Conservation (phyloP, 2,329 filamentous ascomycete species). For the Dichotomopilus funicola region DNA sequence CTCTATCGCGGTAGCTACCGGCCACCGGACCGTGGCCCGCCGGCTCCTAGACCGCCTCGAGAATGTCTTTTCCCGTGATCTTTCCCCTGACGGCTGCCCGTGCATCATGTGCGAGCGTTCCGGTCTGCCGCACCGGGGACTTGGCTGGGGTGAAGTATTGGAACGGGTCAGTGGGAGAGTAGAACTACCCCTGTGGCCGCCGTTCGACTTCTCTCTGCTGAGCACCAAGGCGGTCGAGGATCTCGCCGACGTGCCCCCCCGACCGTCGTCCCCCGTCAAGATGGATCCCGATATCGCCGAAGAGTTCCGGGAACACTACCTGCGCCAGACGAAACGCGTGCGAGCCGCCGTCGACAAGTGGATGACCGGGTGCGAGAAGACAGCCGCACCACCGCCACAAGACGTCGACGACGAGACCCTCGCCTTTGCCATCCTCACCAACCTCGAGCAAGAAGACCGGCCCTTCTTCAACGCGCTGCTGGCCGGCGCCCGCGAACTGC, state of each 20-base stretch:
- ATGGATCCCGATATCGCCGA: conserved; percentile 92
- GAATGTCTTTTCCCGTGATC: conserved; percentile 87
- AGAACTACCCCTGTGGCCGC: conserved; percentile 82
- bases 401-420: conserved; percentile 93
- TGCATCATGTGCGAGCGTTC: conserved; percentile 74
- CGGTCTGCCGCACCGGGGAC: conserved; percentile 58
- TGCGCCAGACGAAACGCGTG: conserved; percentile 87
- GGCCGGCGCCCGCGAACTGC: conserved; percentile 51
- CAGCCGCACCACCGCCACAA: conserved; percentile 67
- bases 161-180: conserved; percentile 86
- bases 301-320: conserved; percentile 86
- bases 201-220: conserved; percentile 66
- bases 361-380: conserved; percentile 73
- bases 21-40: conserved; percentile 89
- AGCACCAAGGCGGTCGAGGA: conserved; percentile 55
- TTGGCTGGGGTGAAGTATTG: conserved; percentile 93
- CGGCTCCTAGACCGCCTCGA: conserved; percentile 84
- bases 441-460: conserved; percentile 67
- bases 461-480: conserved; percentile 79
- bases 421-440: conserved; percentile 87
- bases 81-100: conserved; percentile 76
- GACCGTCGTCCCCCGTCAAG: conserved; percentile 59
- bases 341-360: conserved; percentile 86
- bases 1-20: conserved; percentile 89
- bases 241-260: conserved; percentile 52